Conservation (phyloP, 164 flowering plant genomes). For the Cinnamomum micranthum region DNA sequence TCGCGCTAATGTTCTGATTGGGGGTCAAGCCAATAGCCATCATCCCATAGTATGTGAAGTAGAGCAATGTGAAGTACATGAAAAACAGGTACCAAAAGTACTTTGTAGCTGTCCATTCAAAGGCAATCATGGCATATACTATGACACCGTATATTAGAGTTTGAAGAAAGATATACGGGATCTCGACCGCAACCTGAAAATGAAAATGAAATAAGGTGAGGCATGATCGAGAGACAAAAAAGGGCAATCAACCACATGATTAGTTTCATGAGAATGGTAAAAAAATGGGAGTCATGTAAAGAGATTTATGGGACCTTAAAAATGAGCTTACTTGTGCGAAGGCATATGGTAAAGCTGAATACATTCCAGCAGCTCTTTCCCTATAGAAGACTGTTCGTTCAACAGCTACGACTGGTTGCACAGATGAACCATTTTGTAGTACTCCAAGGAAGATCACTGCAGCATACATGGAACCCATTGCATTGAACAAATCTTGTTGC, state of each 20-base stretch:
- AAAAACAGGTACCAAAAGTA: constrained; percentile 62
- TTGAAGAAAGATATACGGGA: constrained; percentile 46
- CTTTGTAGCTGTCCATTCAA: constrained; percentile 56
- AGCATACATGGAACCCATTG: constrained; percentile 63
- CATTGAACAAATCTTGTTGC: constrained; percentile 42
- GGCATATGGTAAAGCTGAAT: constrained; percentile 59
- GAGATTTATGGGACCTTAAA: too few species aligned
- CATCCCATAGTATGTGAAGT: constrained; percentile 70
- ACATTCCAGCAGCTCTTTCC: constrained; percentile 63
- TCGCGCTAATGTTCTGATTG: constrained; percentile 48
- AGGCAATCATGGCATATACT: constrained; percentile 59
- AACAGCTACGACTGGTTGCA: constrained; percentile 54
- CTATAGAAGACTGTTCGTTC: constrained; percentile 58
- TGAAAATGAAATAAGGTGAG: background rate
- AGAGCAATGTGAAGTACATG: constrained; percentile 55
- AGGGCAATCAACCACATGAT: too few species aligned
- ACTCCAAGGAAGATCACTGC: constrained; percentile 48
- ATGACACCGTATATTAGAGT: constrained; percentile 37
- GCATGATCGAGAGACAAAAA: background rate
- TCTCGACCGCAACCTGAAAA: constrained; percentile 40
- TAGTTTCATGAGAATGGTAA: background rate
- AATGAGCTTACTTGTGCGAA: constrained; percentile 41
- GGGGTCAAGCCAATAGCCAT: constrained; percentile 69
- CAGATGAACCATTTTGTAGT: constrained; percentile 46
- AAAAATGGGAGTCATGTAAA: too few species aligned